These are phyloP conservation scores for Hypoxylon rickii DNA, from an alignment of 495 filamentous ascomycete species.

Conservation along the genomic window DNA sequence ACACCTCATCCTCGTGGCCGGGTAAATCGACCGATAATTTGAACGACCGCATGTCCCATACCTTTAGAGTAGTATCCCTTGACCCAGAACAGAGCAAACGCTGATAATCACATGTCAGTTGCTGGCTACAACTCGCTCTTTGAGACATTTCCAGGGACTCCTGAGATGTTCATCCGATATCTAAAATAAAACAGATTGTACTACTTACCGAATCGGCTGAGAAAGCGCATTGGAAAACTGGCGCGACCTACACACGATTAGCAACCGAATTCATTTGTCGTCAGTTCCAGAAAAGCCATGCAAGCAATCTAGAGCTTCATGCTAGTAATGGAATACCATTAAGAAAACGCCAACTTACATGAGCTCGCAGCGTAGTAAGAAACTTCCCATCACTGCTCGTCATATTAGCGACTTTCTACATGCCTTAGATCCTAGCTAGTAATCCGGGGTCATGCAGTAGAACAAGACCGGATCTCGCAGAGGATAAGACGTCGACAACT, in stretches of 20 bases:
- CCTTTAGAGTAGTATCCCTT: slow-evolving; percentile 94
- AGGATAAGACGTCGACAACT: slow-evolving; percentile 30
- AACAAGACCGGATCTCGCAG: not conserved
- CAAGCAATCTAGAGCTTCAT: not conserved
- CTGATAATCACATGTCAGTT: slow-evolving; percentile 28
- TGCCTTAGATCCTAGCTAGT: not conserved
- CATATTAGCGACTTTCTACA: slow-evolving; percentile 16
- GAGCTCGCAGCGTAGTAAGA: slow-evolving; percentile 82
- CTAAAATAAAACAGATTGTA: slow-evolving; percentile 1
- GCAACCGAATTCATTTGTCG: slow-evolving; percentile 1
- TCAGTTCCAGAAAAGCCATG: not conserved
- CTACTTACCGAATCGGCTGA: slow-evolving; percentile 71
- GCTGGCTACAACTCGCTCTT: too few species aligned
- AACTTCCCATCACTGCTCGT: slow-evolving; percentile 68
- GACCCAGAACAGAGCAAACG: slow-evolving; percentile 79
- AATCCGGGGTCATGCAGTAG: not conserved
- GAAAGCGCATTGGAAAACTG: slow-evolving; percentile 90
- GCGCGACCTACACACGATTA: slow-evolving; percentile 58
- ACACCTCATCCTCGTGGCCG: slow-evolving; percentile 94
- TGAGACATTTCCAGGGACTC: too few species aligned
- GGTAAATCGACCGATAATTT: slow-evolving; percentile 86
- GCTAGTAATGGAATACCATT: not conserved
- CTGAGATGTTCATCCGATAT: not conserved
- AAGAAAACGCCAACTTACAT: slow-evolving; percentile 53
- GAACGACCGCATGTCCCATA: slow-evolving; percentile 85